Evolutionary conservation across 2,329 filamentous ascomycete genomes (phyloP).

Genomic region (Fusarium avenaceum): DNA sequence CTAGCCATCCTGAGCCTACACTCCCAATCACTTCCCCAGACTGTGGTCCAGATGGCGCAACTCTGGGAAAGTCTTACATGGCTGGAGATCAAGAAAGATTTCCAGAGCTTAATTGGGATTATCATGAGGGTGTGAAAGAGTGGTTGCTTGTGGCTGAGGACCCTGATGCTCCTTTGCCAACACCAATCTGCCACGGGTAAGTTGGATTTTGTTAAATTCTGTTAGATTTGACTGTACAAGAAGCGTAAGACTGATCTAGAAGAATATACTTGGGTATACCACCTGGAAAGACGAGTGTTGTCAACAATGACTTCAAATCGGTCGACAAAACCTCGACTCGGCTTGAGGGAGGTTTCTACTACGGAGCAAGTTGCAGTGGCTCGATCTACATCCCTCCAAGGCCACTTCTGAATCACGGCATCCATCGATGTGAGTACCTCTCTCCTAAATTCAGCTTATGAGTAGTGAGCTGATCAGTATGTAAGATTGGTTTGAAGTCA

Average conservation of each 20-base stretch:
- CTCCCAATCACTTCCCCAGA: slow-evolving; percentile 57
- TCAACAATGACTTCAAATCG: slow-evolving; percentile 55
- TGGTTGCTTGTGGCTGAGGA: slow-evolving; percentile 64
- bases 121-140: slow-evolving; percentile 55
- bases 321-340: slow-evolving; percentile 47
- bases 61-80: slow-evolving; percentile 56
- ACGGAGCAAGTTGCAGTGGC: slow-evolving; percentile 58
- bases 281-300: slow-evolving; percentile 32
- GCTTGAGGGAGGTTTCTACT: slow-evolving; percentile 62
- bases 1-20: slow-evolving; percentile 52
- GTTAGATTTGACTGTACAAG: no score
- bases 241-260: background rate
- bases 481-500: slow-evolving; percentile 62
- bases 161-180: slow-evolving; percentile 61
- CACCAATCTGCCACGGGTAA: slow-evolving; percentile 62
- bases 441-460: background rate
- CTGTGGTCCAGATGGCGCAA: slow-evolving; percentile 55
- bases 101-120: slow-evolving; percentile 58
- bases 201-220: slow-evolving; percentile 12
- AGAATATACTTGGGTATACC: slow-evolving; percentile 48
- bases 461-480: background rate
- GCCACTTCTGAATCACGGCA: slow-evolving; percentile 64
- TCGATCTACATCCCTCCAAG: slow-evolving; percentile 61
- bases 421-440: slow-evolving; percentile 61
- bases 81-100: slow-evolving; percentile 56